Conservation (phyloP, 2,329 filamentous ascomycete genomes). For the Biscogniauxia sp. region DNA sequence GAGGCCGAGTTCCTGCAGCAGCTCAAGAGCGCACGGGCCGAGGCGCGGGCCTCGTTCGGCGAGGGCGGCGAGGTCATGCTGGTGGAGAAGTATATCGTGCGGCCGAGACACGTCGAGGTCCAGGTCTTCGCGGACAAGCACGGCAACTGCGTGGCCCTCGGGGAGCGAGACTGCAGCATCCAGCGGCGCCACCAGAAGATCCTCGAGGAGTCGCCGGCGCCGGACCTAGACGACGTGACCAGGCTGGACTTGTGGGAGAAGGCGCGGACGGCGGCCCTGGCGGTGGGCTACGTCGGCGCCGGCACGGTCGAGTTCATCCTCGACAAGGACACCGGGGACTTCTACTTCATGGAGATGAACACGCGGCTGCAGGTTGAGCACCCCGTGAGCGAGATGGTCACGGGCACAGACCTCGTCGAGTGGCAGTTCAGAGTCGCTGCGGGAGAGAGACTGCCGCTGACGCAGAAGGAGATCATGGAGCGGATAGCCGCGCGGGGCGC, state of each 20-base stretch:
- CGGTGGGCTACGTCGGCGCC: constrained; percentile 83
- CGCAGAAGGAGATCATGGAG: constrained; percentile 64
- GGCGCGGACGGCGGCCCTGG: constrained; percentile 64
- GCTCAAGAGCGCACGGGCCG: constrained; percentile 68
- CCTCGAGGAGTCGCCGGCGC: constrained; percentile 83
- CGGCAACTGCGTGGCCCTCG: constrained; percentile 77
- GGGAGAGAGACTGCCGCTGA: constrained; percentile 55
- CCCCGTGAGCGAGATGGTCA: constrained; percentile 76
- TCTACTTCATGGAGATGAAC: constrained; percentile 82
- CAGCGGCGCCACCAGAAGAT: constrained; percentile 89
- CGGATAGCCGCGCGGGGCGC: constrained; percentile 75
- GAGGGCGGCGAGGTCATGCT: constrained; percentile 77
- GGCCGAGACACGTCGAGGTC: constrained; percentile 82
- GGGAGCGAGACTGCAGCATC: constrained; percentile 84
- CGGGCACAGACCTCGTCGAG: constrained; percentile 74
- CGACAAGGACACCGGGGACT: constrained; percentile 76
- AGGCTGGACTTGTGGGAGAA: constrained; percentile 63
- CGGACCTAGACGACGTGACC: constrained; percentile 58
- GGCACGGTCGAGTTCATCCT: constrained; percentile 91
- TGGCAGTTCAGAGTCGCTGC: constrained; percentile 85
- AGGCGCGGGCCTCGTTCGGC: constrained; percentile 77
- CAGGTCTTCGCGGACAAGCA: constrained; percentile 84
- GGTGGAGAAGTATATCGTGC: constrained; percentile 78
- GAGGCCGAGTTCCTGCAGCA: constrained; percentile 69
- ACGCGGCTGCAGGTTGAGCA: constrained; percentile 95